A percentile compares a stretch with the other conserved stretches of the same genome.
These are phyloP conservation scores for Penicillium sp. DNA, from an alignment of 2,329 filamentous ascomycete species.

Conservation along the genomic window DNA sequence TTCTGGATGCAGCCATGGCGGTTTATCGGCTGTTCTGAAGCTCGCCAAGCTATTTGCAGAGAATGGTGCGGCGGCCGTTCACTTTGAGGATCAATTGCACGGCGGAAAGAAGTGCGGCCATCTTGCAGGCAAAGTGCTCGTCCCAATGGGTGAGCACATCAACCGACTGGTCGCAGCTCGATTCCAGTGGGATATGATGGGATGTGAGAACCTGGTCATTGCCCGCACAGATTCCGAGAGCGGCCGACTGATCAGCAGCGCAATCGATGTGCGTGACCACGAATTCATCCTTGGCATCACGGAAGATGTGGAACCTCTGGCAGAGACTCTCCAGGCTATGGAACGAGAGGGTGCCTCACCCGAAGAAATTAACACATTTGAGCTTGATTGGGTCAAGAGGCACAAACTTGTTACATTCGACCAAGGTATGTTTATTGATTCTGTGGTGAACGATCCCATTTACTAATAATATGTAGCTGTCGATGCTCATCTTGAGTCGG, in stretches of 20 bases:
- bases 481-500: constrained; percentile 59
- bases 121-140: constrained; percentile 87
- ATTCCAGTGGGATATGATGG: constrained; percentile 99
- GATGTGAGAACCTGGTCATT: constrained; percentile 85
- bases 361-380: constrained; percentile 73
- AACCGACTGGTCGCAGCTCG: constrained; percentile 83
- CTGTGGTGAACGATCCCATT: too few species aligned
- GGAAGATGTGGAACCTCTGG: constrained; percentile 68
- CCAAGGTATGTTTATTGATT: constrained; percentile 46
- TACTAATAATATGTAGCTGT: constrained; percentile 48
- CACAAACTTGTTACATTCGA: constrained; percentile 84
- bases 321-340: constrained; percentile 84
- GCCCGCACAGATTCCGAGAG: constrained; percentile 93
- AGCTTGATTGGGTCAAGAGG: constrained; percentile 77
- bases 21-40: constrained; percentile 85
- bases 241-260: constrained; percentile 78
- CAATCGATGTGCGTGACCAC: constrained; percentile 88
- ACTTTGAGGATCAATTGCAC: constrained; percentile 96
- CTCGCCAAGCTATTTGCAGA: constrained; percentile 95
- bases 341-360: constrained; percentile 69
- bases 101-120: constrained; percentile 98
- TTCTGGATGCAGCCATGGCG: constrained; percentile 59
- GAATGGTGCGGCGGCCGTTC: constrained; percentile 88
- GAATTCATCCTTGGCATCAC: constrained; percentile 89
- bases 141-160: constrained; percentile 90